Conservation (phyloP, 495 filamentous ascomycete species). For the Penicillium samsonianum region DNA sequence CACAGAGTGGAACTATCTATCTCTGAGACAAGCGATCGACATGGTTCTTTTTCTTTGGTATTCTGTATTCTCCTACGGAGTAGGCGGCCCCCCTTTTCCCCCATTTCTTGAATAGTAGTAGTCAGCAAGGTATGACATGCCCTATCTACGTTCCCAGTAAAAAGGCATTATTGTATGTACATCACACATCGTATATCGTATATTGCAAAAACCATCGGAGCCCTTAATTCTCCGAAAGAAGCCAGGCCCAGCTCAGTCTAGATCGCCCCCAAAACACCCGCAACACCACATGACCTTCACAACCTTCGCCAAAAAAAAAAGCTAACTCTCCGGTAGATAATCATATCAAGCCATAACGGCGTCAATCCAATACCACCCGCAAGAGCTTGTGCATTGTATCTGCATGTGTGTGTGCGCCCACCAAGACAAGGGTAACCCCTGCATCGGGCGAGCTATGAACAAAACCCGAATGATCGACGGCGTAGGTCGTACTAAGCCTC, state of each 20-base stretch:
- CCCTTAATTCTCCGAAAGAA: constrained; percentile 3
- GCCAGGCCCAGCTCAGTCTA: constrained; percentile 5
- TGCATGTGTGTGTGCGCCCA: constrained; percentile 1
- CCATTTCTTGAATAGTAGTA: background rate
- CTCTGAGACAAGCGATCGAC: constrained; percentile 15
- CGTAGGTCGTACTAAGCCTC: constrained; percentile 1
- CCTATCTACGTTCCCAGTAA: background rate
- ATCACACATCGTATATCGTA: background rate
- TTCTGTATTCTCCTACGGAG: background rate
- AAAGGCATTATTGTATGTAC: background rate
- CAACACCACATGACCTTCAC: constrained; percentile 6
- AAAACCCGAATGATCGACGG: background rate
- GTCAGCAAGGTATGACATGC: background rate
- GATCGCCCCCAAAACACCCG: background rate
- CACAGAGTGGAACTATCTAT: constrained; percentile 1
- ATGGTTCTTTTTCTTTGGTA: background rate
- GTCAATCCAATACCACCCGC: background rate
- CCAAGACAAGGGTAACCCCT: background rate
- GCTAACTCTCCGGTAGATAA: background rate
- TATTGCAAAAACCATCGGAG: background rate
- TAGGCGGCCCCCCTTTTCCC: background rate
- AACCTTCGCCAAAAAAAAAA: background rate
- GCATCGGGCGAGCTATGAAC: background rate
- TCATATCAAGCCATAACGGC: background rate
- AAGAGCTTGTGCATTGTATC: background rate